phyloP scores from a whole-genome alignment of 345 rosid species.

The Aquilaria yunnanensis region DNA sequence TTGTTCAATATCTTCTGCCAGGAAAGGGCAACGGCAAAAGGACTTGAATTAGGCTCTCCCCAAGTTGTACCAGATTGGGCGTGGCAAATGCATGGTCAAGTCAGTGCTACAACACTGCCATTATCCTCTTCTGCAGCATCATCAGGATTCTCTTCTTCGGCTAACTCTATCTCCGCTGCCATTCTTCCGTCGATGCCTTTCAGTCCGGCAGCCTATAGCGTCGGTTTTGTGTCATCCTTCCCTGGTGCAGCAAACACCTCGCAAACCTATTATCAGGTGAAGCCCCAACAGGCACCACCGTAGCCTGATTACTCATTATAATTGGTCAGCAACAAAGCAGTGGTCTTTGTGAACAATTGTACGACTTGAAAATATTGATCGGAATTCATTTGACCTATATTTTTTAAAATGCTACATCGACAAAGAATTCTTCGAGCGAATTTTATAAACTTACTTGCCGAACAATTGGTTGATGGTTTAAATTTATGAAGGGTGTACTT shows the following conservation, averaged over 20 bases:
- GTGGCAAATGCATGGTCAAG: slow-evolving; percentile 66
- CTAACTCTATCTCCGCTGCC: slow-evolving; percentile 51
- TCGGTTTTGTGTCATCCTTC: slow-evolving; percentile 33
- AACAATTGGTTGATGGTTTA: too few species aligned
- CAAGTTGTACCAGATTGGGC: slow-evolving; percentile 51
- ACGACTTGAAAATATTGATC: slow-evolving; percentile 9
- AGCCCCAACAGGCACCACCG: slow-evolving; percentile 48
- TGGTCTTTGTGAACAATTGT: slow-evolving; percentile 8
- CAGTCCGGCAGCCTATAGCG: slow-evolving; percentile 28
- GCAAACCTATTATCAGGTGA: slow-evolving; percentile 25
- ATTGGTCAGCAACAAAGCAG: background rate
- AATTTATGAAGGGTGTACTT: too few species aligned
- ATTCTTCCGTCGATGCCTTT: slow-evolving; percentile 41
- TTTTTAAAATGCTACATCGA: too few species aligned
- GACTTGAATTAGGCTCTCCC: slow-evolving; percentile 34
- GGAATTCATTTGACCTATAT: background rate
- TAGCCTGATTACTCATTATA: slow-evolving; percentile 11
- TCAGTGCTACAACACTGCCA: slow-evolving; percentile 39
- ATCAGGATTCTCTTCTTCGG: slow-evolving; percentile 96
- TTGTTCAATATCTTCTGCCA: slow-evolving; percentile 19
- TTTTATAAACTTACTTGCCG: too few species aligned
- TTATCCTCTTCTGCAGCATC: slow-evolving; percentile 92
- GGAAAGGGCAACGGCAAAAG: slow-evolving; percentile 47
- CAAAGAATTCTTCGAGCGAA: too few species aligned
- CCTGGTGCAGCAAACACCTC: slow-evolving; percentile 20